phyloP scores from a whole-genome alignment of 371 early-diverging fungal genomes.

The Syncephalis fuscata region DNA sequence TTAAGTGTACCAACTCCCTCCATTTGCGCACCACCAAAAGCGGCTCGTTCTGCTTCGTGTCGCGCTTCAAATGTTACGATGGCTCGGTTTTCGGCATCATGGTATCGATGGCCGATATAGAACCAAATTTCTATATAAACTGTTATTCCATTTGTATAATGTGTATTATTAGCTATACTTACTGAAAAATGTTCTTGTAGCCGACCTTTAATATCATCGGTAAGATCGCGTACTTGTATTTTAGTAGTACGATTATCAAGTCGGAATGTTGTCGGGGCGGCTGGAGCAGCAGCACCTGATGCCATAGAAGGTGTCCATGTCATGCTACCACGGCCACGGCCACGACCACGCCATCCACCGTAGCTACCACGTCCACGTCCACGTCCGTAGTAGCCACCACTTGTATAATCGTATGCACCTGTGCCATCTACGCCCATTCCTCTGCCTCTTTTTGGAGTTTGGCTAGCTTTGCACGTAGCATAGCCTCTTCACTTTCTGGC shows the following conservation, averaged over 20 bases:
- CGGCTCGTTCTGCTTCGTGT: constrained; percentile 21
- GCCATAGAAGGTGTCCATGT: constrained; percentile 3
- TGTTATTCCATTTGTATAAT: constrained; percentile 15
- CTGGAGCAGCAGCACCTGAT: neutral
- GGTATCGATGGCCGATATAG: constrained; percentile 23
- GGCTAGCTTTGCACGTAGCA: neutral
- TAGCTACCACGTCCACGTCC: constrained; percentile 21
- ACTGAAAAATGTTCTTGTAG: constrained; percentile 46
- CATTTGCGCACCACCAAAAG: constrained; percentile 15
- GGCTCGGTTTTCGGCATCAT: neutral
- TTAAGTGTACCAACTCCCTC: constrained; percentile 13
- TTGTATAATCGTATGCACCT: constrained; percentile 1
- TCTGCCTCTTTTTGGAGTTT: constrained; percentile 4
- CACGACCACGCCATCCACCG: constrained; percentile 20
- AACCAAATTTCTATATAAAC: constrained; percentile 24
- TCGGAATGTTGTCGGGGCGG: constrained; percentile 13
- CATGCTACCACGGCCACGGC: constrained; percentile 20
- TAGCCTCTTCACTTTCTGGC: neutral
- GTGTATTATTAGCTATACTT: constrained; percentile 4
- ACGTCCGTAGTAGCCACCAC: constrained; percentile 25
- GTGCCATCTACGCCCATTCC: constrained; percentile 19
- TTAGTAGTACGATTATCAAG: constrained; percentile 57
- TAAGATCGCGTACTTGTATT: constrained; percentile 30
- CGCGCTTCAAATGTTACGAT: constrained; percentile 16
- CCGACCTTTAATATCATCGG: constrained; percentile 17